phyloP scores from a whole-genome alignment of 2,329 filamentous ascomycete species.

The Aspergillus latus region DNA sequence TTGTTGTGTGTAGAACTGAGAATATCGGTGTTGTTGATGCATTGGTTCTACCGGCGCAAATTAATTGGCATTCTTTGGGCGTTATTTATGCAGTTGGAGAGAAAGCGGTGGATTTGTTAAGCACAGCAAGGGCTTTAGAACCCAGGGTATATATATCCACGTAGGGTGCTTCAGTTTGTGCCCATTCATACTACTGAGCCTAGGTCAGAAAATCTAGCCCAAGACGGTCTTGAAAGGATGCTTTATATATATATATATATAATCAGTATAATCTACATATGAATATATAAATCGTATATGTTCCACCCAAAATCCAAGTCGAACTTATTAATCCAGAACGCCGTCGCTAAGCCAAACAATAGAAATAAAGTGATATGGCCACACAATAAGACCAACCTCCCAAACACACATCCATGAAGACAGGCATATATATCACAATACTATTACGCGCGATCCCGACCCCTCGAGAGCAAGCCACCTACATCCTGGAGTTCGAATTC shows the following conservation, averaged over 20 bases:
- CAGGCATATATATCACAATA: background rate
- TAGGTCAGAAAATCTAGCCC: too few species aligned
- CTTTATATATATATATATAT: background rate
- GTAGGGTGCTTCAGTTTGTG: too few species aligned
- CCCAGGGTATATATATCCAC: too few species aligned
- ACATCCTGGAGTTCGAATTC: constrained; percentile 44
- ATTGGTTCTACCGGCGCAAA: constrained; percentile 16
- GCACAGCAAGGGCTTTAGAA: too few species aligned
- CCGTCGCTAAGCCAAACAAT: background rate
- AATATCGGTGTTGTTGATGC: constrained; percentile 18
- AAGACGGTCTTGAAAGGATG: too few species aligned
- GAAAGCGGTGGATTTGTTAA: constrained; percentile 14
- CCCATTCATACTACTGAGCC: too few species aligned
- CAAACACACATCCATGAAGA: background rate
- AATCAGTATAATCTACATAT: too few species aligned
- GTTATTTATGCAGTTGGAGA: constrained; percentile 17
- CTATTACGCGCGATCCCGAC: background rate
- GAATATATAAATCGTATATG: background rate
- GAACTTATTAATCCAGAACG: background rate
- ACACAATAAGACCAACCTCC: background rate
- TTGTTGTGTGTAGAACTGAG: constrained; percentile 9
- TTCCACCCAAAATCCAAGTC: background rate
- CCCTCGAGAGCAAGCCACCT: constrained; percentile 39
- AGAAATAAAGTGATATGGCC: background rate
- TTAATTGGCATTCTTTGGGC: constrained; percentile 15